Percentiles rank a stretch among this genome's conserved stretches.
phyloP scores from a whole-genome alignment of 177 flowering plant species.

The Vitis hybrid region DNA sequence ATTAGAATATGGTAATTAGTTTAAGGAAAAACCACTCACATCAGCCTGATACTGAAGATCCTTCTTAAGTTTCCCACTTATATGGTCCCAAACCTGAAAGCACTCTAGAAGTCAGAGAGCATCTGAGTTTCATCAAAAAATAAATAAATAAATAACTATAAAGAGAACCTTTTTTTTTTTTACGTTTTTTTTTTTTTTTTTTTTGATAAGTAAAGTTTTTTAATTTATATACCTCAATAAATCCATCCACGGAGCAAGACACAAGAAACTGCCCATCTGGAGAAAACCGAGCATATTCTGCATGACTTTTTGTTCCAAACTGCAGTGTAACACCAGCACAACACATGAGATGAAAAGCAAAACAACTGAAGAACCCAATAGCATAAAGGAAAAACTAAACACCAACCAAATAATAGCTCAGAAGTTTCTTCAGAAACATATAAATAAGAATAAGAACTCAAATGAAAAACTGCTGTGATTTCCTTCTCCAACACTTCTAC shows the following conservation, averaged over 20 bases:
- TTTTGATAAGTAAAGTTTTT: neutral
- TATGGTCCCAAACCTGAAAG: constrained; percentile 91
- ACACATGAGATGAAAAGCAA: neutral
- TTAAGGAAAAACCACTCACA: constrained; percentile 47
- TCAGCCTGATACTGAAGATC: constrained; percentile 99
- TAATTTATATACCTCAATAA: constrained; percentile 72
- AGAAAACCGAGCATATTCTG: constrained; percentile 91
- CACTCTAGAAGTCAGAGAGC: constrained; percentile 14
- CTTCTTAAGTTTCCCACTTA: constrained; percentile 97
- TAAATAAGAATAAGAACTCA: neutral
- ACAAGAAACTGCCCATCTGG: constrained; percentile 98
- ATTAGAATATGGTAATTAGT: neutral
- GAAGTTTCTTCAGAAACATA: neutral
- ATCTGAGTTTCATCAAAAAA: constrained; percentile 5
- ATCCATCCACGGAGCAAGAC: constrained; percentile 94
- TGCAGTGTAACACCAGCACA: constrained; percentile 28
- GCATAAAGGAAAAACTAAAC: neutral
- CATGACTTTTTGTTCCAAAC: constrained; percentile 96
- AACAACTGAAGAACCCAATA: too few relatives aligned
- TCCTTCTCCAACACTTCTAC: too few relatives aligned
- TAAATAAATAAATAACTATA: neutral
- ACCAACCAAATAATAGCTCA: neutral
- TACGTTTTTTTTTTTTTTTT: neutral
- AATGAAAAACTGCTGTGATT: neutral
- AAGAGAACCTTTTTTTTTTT: too few relatives aligned